Percentiles rank a stretch among this genome's conserved stretches.
Conservation (phyloP, 805 yeast genomes). For the Metschnikowia henanensis region DNA sequence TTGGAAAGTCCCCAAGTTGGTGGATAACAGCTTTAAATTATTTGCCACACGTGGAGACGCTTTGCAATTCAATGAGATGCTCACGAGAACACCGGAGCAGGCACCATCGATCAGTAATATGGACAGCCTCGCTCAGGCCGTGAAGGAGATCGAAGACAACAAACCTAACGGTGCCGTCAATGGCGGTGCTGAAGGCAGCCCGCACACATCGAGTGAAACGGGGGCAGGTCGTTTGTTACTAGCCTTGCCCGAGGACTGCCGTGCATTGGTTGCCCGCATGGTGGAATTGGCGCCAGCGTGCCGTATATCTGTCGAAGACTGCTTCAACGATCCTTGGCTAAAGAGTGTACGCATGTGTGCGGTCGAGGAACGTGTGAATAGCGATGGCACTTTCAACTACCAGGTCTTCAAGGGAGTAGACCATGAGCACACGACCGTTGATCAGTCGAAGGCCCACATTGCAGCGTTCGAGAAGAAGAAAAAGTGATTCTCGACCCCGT, state of each 20-base stretch:
- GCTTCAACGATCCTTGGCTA: conserved; percentile 73
- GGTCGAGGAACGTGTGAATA: conserved; percentile 43
- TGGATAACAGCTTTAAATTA: conserved; percentile 67
- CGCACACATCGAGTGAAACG: conserved; percentile 63
- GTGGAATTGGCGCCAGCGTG: conserved; percentile 86
- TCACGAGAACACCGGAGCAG: conserved; percentile 51
- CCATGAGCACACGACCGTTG: conserved; percentile 87
- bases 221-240: conserved; percentile 73
- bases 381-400: conserved; percentile 36
- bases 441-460: conserved; percentile 92
- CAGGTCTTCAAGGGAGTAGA: conserved; percentile 47
- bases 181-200: conserved; percentile 28
- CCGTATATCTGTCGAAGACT: conserved; percentile 77
- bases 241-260: conserved; percentile 70
- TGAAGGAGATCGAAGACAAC: conserved; percentile 17
- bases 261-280: conserved; percentile 70
- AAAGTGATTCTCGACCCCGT: too few relatives aligned
- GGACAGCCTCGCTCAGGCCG: conserved; percentile 22
- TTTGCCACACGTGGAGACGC: conserved; percentile 70
- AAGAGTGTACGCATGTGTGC: conserved; percentile 68
- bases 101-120: conserved; percentile 18
- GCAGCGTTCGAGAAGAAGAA: conserved; percentile 89
- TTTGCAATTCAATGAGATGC: conserved; percentile 58
- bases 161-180: too few relatives aligned
- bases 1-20: conserved; percentile 75